These are phyloP conservation scores for Pichia sp. DNA, from an alignment of 1,139 yeast species.

Conservation along the genomic window DNA sequence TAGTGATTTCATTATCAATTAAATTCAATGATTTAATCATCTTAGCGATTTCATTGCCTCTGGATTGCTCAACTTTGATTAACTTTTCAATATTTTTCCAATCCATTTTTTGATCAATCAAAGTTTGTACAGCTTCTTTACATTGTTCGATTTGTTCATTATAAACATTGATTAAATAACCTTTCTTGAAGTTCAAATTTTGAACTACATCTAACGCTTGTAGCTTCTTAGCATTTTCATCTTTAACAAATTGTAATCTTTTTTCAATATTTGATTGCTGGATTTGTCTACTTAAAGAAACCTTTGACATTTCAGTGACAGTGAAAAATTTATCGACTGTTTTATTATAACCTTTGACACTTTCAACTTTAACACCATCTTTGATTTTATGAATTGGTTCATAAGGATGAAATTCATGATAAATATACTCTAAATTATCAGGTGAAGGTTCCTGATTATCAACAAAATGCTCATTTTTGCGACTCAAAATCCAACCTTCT, in stretches of 20 bases:
- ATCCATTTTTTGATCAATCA: constrained; percentile 83
- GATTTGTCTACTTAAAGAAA: constrained; percentile 63
- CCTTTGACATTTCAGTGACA: constrained; percentile 74
- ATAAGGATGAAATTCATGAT: constrained; percentile 85
- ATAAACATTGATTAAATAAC: constrained; percentile 63
- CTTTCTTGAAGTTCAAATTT: constrained; percentile 56
- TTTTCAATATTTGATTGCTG: constrained; percentile 71
- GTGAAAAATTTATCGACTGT: constrained; percentile 83
- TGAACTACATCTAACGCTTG: constrained; percentile 62
- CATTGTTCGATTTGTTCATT: constrained; percentile 72
- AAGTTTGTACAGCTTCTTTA: constrained; percentile 54
- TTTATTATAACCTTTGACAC: constrained; percentile 58
- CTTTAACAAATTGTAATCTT: constrained; percentile 65
- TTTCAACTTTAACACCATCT: constrained; percentile 26
- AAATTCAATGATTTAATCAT: constrained; percentile 67
- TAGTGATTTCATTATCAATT: constrained; percentile 58
- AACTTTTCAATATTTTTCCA: constrained; percentile 85
- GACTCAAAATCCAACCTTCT: constrained; percentile 62
- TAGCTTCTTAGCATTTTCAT: constrained; percentile 67
- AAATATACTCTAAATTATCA: constrained; percentile 44
- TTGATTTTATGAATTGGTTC: constrained; percentile 45
- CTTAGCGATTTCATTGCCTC: constrained; percentile 59
- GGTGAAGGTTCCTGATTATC: constrained; percentile 29
- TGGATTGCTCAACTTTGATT: constrained; percentile 60
- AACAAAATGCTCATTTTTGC: constrained; percentile 46